Base-by-base conservation (phyloP, 805 yeast species). In the Pichia scutulata region DNA sequence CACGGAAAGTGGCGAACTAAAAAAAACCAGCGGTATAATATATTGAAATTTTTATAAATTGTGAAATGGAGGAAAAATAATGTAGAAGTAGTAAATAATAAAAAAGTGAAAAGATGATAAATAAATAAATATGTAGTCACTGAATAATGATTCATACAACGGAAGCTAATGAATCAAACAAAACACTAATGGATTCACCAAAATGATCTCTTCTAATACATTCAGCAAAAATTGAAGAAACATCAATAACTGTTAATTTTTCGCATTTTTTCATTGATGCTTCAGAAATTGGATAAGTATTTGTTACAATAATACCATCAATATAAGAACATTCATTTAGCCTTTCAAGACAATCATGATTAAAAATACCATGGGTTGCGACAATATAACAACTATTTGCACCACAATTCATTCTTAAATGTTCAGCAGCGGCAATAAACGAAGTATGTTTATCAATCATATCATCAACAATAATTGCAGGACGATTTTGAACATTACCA, bases 121-220 rank as follows among this genome's bases (percentile, higher is more conserved):
- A 41, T 43, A 50, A 21, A 24, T 33, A 26, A 25, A 23, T n/a
- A 14, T 39, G 26, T 7, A 19, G 4, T 40, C 26, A 21, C 25
- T 43, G 37, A 33, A 28, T 8, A 30, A 22, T 13, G 33, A 4
- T 13, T 55, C 45, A 67, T 40, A 62, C 64, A 47, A 67, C 60
- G 41, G 80, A 78, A 44, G 90, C 86, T 56, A 89, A 75, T 46
- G 95, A 89, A 68, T 90, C 96, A 66, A 92, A 90, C 60, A 90
- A 72, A 21, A 90, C 96, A 40, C 96, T 87, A 55, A 92, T 90
- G 60, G 95, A 85, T 73, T 92, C 98, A 67, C 99, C 99, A 61
- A 92, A 90, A 68, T 93, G 99, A 66, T 93, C 97, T 73, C 99
- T 86, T 72, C 99, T 84, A 54, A 93, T 92, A 70, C 98, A 93